Percentiles rank a stretch among this genome's conserved stretches.
These are phyloP conservation scores for Onygenales sp. DNA, from an alignment of 2,329 filamentous ascomycete species.

Conservation along the genomic window DNA sequence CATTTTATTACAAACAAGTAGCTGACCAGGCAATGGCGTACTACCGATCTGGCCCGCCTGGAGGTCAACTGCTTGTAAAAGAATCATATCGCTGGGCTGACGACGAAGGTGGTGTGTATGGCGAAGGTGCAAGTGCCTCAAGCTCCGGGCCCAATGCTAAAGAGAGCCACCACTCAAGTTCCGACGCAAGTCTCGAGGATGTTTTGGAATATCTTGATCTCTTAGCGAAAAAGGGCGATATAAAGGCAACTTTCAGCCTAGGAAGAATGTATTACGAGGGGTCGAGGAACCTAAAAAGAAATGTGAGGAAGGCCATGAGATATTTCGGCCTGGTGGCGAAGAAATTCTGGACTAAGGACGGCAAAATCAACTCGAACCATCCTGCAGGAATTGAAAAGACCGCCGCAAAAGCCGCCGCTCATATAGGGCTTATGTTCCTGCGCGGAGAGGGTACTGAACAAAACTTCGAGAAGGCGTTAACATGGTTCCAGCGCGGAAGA, in stretches of 20 bases:
- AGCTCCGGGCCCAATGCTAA: constrained; percentile 79
- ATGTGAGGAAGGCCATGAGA: constrained; percentile 62
- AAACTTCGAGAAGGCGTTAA: constrained; percentile 63
- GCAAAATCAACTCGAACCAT: constrained; percentile 61
- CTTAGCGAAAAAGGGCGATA: constrained; percentile 80
- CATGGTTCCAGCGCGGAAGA: constrained; percentile 77
- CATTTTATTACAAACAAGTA: constrained; percentile 82
- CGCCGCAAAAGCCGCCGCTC: constrained; percentile 75
- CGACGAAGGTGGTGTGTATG: constrained; percentile 84
- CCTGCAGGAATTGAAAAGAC: constrained; percentile 65
- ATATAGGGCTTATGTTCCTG: constrained; percentile 80
- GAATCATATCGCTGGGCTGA: constrained; percentile 83
- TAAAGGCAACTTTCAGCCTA: constrained; percentile 76
- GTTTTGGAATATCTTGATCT: constrained; percentile 90
- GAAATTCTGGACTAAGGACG: constrained; percentile 73
- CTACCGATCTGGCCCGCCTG: constrained; percentile 82
- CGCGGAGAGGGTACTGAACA: constrained; percentile 77
- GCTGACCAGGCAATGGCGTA: constrained; percentile 87
- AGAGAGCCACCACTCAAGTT: constrained; percentile 63
- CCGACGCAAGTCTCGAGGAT: constrained; percentile 82
- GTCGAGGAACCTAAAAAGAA: constrained; percentile 61
- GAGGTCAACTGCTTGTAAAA: constrained; percentile 65
- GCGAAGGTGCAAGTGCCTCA: constrained; percentile 82
- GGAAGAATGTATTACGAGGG: constrained; percentile 86
- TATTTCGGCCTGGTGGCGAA: constrained; percentile 75